These are phyloP conservation scores for Tolypocladium paradoxum DNA, from an alignment of 2,329 filamentous ascomycete genomes.

Conservation along the genomic window DNA sequence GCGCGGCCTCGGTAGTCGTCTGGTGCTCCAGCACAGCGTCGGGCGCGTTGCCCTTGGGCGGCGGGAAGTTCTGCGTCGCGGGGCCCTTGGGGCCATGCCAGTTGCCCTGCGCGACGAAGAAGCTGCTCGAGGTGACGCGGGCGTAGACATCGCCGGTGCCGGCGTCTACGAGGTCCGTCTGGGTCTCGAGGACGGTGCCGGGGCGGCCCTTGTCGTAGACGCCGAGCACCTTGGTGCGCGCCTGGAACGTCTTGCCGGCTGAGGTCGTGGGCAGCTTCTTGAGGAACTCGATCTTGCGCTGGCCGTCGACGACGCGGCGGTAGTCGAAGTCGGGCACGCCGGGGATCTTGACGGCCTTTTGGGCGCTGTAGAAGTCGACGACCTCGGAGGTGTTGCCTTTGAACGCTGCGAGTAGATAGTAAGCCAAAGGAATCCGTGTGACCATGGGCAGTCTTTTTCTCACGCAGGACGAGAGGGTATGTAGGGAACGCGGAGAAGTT, in stretches of 20 bases:
- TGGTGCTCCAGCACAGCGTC: slow-evolving; percentile 62
- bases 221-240: slow-evolving; percentile 66
- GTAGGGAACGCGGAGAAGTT: slow-evolving; percentile 83
- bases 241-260: slow-evolving; percentile 62
- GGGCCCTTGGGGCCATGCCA: slow-evolving; percentile 92
- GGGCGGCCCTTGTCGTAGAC: slow-evolving; percentile 86
- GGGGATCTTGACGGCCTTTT: slow-evolving; percentile 57
- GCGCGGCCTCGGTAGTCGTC: slow-evolving; percentile 60
- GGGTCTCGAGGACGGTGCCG: slow-evolving; percentile 70
- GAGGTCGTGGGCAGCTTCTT: slow-evolving; percentile 65
- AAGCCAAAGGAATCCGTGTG: neutral
- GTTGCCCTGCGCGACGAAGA: slow-evolving; percentile 67
- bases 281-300: slow-evolving; percentile 68
- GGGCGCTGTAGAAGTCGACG: slow-evolving; percentile 70
- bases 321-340: slow-evolving; percentile 67
- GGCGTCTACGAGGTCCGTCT: slow-evolving; percentile 65
- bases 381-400: slow-evolving; percentile 68
- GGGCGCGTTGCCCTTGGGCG: slow-evolving; percentile 62
- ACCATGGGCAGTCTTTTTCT: slow-evolving; percentile 11
- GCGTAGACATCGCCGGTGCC: slow-evolving; percentile 59
- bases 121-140: slow-evolving; percentile 57
- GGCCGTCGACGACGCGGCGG: slow-evolving; percentile 68
- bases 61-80: slow-evolving; percentile 65
- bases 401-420: slow-evolving; percentile 42
- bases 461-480: slow-evolving; percentile 71